phyloP scores from a whole-genome alignment of 2,329 filamentous ascomycete species.

The Diaporthe citrichinensis region DNA sequence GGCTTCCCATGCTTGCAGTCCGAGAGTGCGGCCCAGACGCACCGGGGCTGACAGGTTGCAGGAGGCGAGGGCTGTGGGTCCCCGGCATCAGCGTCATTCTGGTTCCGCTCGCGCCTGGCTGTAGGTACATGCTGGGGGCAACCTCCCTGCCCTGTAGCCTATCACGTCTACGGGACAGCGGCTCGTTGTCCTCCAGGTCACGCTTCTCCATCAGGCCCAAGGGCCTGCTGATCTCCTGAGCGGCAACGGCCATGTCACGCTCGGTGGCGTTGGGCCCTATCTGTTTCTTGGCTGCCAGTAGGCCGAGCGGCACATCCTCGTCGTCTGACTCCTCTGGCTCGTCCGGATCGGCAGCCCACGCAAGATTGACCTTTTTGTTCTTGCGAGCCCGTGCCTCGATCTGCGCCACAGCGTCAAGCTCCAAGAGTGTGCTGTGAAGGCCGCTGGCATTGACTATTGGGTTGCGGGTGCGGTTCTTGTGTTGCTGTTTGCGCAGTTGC shows the following conservation, averaged over 20 bases:
- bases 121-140: constrained; percentile 49
- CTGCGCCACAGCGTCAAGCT: constrained; percentile 92
- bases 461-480: constrained; percentile 80
- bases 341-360: constrained; percentile 74
- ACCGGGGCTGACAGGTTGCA: constrained; percentile 39
- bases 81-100: constrained; percentile 37
- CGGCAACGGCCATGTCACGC: constrained; percentile 59
- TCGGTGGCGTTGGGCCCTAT: constrained; percentile 54
- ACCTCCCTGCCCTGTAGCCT: constrained; percentile 76
- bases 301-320: constrained; percentile 88
- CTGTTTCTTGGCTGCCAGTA: constrained; percentile 78
- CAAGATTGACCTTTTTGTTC: constrained; percentile 84
- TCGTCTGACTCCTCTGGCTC: constrained; percentile 76
- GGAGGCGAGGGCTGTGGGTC: constrained; percentile 42
- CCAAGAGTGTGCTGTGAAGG: constrained; percentile 89
- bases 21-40: constrained; percentile 28
- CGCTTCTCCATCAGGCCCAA: constrained; percentile 84
- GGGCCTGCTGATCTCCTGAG: constrained; percentile 73
- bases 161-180: constrained; percentile 82
- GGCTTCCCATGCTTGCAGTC: constrained; percentile 45
- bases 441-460: constrained; percentile 78
- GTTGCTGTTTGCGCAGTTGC: constrained; percentile 89
- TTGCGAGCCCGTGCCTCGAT: constrained; percentile 82
- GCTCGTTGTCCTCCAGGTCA: constrained; percentile 93
- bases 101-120: constrained; percentile 37